Base-by-base conservation (phyloP, 1,284 basidiomycete genomes). In the Caloboletus firmus region DNA sequence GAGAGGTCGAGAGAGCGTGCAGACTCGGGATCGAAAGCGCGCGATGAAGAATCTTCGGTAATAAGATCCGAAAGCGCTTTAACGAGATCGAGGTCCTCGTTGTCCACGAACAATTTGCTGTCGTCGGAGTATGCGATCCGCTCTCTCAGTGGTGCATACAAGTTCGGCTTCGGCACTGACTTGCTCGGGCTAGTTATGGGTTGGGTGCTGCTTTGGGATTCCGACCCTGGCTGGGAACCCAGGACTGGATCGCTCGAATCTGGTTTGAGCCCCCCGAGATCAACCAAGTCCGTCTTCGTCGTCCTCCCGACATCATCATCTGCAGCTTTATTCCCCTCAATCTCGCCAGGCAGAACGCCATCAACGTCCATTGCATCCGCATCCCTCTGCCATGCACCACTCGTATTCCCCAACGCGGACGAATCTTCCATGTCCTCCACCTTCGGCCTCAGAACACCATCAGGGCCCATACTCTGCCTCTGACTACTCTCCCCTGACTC, bases 341-440 rank as follows among this genome's bases (percentile, higher is more conserved):
- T 57, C n/a, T 75, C 71, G 12, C 32, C 52, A 32, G 53, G 44
- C 3, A 24, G 59, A 18, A 22, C 45, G 7, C 39, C 44, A 36
- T 79, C 77, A 9, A 77, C 61, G 7, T 76, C 71, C 73, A 76
- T 74, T 9, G 69, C 59, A 43, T 67, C 66, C 10, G 1, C 48
- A 31, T 64, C 62, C 49, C 39, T 52, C 42, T 62, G 63, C 65
- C 64, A 65, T 2, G 36, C 24, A 34, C 65, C 59, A 37, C 56
- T 61, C 35, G 62, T 63, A 41, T 73, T 66, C 42, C 66, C 71
- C 52, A 87, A 61, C 35, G 75, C 76, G n/a, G 76, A 76, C 7
- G 73, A 61, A 59, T 85, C 82, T 24, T 89, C 85, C 34, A 82
- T 59, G 31, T 87, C 84, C 65, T 89, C 87, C 31, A 77, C 69